Percentiles rank a stretch among this genome's conserved stretches.
Evolutionary conservation across 2,329 filamentous ascomycete genomes (phyloP).

Genomic region (Penicillium sp.): DNA sequence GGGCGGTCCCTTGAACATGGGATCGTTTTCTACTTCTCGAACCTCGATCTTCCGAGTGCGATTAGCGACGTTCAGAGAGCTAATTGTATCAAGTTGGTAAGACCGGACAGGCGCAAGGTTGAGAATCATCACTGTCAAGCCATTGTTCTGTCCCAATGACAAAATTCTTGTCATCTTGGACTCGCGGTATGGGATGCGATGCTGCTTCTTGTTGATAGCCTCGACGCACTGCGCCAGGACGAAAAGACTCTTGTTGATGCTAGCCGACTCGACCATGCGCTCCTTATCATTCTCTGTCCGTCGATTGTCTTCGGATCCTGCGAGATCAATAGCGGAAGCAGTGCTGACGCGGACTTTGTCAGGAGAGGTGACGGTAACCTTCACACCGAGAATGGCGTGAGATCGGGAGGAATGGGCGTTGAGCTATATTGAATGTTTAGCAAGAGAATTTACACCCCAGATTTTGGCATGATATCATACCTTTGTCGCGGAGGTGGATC

Average conservation of each 20-base stretch:
- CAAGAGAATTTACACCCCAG: conserved; percentile 8
- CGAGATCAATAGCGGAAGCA: conserved; percentile 89
- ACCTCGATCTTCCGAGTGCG: conserved; percentile 95
- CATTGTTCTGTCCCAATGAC: conserved; percentile 89
- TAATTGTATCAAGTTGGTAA: conserved; percentile 90
- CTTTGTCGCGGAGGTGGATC: conserved; percentile 85
- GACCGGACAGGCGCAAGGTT: conserved; percentile 88
- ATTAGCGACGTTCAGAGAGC: conserved; percentile 91
- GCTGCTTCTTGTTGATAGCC: conserved; percentile 74
- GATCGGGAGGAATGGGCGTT: conserved; percentile 88
- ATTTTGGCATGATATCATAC: conserved; percentile 26
- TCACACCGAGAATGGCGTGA: conserved; percentile 87
- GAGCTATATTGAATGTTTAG: conserved; percentile 48
- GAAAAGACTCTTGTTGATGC: conserved; percentile 96
- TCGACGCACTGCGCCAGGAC: conserved; percentile 94
- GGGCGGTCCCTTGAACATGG: conserved; percentile 75
- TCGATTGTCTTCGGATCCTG: conserved; percentile 92
- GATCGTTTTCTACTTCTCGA: conserved; percentile 91
- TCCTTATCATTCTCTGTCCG: conserved; percentile 92
- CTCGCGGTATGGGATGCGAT: conserved; percentile 85
- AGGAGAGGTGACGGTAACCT: conserved; percentile 72
- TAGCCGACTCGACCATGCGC: conserved; percentile 87
- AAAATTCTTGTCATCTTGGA: conserved; percentile 97
- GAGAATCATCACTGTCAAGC: conserved; percentile 92
- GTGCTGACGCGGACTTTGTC: conserved; percentile 71